Conservation (phyloP, 2,329 filamentous ascomycete species). For the Pyricularia sp. region DNA sequence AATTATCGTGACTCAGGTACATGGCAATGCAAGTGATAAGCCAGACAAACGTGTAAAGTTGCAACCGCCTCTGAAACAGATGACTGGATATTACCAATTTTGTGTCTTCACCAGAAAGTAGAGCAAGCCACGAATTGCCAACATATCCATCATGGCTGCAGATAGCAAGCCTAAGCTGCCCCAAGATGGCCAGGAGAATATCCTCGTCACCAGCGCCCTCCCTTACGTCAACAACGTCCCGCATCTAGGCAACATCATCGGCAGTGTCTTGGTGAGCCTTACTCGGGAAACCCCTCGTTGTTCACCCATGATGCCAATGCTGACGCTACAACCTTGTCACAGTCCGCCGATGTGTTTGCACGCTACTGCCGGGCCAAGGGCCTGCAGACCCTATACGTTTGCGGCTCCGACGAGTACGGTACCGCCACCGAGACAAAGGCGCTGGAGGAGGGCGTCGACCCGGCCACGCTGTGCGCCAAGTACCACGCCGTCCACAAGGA, state of each 20-base stretch:
- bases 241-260: constrained; percentile 79
- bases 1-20: not conserved
- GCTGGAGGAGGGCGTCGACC: constrained; percentile 70
- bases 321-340: not conserved
- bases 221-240: constrained; percentile 49
- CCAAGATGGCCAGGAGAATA: constrained; percentile 38
- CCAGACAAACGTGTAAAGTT: not conserved
- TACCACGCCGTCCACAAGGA: constrained; percentile 81
- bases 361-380: constrained; percentile 70
- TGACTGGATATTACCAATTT: not conserved
- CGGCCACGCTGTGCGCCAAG: constrained; percentile 71
- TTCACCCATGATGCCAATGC: not conserved
- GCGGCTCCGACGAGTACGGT: constrained; percentile 58
- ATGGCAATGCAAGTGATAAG: not conserved
- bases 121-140: not conserved
- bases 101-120: not conserved
- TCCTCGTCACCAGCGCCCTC: constrained; percentile 70
- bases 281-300: not conserved
- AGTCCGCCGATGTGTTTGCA: constrained; percentile 72
- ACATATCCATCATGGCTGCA: constrained; percentile 1
- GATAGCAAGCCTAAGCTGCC: constrained; percentile 1
- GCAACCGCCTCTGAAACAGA: not conserved
- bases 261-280: constrained; percentile 51
- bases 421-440: constrained; percentile 94
- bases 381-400: constrained; percentile 71